Percentiles rank a stretch among this genome's conserved stretches.
These are phyloP conservation scores for Lophiotrema nucula DNA, from an alignment of 495 filamentous ascomycete species.

Conservation along the genomic window DNA sequence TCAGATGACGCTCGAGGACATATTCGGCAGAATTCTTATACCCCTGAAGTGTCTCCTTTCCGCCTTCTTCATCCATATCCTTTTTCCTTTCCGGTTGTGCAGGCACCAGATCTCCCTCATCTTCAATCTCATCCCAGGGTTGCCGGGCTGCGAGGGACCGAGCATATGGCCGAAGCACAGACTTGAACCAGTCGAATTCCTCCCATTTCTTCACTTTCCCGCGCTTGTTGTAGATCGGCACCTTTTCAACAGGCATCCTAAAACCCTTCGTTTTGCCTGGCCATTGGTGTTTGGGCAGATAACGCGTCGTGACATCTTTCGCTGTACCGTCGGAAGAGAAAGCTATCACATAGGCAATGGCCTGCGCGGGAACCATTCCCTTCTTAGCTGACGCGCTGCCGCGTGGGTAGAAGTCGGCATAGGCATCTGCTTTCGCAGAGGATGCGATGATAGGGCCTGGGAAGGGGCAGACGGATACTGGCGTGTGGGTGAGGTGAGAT, in stretches of 20 bases:
- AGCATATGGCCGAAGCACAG: constrained; percentile 69
- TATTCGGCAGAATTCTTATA: constrained; percentile 84
- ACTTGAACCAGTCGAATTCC: constrained; percentile 83
- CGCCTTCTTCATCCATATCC: constrained; percentile 64
- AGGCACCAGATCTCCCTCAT: constrained; percentile 69
- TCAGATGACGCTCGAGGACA: constrained; percentile 82
- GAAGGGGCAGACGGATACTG: constrained; percentile 58
- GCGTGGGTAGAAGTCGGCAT: constrained; percentile 78
- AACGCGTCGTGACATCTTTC: constrained; percentile 92
- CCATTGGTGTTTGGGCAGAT: constrained; percentile 78
- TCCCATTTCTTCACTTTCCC: constrained; percentile 70
- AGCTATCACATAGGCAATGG: constrained; percentile 87
- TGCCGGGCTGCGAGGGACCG: constrained; percentile 60
- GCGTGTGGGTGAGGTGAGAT: constrained; percentile 73
- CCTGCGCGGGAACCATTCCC: constrained; percentile 83
- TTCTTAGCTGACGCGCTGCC: constrained; percentile 79
- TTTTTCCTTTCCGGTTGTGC: constrained; percentile 60
- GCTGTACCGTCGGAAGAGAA: constrained; percentile 83
- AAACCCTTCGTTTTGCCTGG: constrained; percentile 90
- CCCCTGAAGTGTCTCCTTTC: constrained; percentile 79
- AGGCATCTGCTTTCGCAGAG: constrained; percentile 56
- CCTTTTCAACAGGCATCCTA: constrained; percentile 71
- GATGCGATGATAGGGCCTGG: constrained; percentile 19
- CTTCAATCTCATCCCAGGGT: constrained; percentile 73
- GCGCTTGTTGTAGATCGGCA: constrained; percentile 69